Percentiles rank a stretch among this genome's conserved stretches.
These are phyloP conservation scores for Fusarium sp. DNA, from an alignment of 2,329 filamentous ascomycete genomes.

Conservation along the genomic window DNA sequence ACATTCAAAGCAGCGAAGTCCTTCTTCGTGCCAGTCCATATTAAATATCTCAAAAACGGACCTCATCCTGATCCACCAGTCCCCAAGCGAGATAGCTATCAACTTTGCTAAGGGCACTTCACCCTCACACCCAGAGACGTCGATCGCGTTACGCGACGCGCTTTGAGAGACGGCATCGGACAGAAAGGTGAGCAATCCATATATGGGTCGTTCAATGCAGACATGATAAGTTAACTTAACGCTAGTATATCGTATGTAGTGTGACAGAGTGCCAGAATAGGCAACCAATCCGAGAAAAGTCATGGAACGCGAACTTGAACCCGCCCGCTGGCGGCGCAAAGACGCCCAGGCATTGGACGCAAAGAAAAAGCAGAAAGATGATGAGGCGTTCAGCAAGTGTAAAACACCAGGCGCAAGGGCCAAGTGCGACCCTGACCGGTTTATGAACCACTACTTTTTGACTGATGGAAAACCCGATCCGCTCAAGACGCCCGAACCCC, in stretches of 20 bases:
- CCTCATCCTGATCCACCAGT: background rate
- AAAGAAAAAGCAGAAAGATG: slow-evolving; percentile 6
- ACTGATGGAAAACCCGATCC: slow-evolving; percentile 20
- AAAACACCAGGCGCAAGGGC: slow-evolving; percentile 16
- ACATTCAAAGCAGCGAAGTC: too few species aligned
- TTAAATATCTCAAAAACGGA: background rate
- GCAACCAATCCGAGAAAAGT: slow-evolving; percentile 13
- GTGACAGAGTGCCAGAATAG: slow-evolving; percentile 1
- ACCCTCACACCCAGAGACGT: background rate
- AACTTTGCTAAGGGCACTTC: background rate
- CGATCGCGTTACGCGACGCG: background rate
- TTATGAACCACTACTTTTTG: slow-evolving; percentile 26
- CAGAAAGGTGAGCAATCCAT: background rate
- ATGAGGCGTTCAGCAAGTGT: slow-evolving; percentile 12
- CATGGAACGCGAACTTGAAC: slow-evolving; percentile 17
- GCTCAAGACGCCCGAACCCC: slow-evolving; percentile 3
- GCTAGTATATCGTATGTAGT: background rate
- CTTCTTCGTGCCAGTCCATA: too few species aligned
- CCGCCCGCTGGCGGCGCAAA: slow-evolving; percentile 9
- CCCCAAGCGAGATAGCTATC: slow-evolving; percentile 2
- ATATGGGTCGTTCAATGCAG: too few species aligned
- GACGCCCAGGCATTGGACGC: slow-evolving; percentile 1
- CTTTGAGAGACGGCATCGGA: slow-evolving; percentile 5
- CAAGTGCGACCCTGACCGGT: background rate
- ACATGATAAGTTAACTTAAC: background rate